Evolutionary conservation across 2,329 filamentous ascomycete genomes (phyloP).

Genomic region (Basipetospora chlamydospora): DNA sequence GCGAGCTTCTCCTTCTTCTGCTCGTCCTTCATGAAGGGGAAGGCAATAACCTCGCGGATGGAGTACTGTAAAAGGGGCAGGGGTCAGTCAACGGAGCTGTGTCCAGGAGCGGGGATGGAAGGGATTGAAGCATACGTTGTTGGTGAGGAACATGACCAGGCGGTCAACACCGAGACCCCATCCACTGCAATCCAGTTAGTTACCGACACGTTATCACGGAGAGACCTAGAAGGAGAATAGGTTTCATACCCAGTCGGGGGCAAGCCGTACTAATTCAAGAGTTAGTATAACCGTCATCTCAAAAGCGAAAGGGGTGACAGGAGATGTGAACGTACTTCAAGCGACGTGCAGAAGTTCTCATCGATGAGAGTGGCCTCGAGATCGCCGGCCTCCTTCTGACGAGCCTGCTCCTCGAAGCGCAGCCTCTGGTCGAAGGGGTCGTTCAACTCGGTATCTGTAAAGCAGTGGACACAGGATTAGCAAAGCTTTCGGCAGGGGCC

Average conservation of each 20-base stretch:
- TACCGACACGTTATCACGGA: neutral
- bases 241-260: slow-evolving; percentile 53
- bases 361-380: slow-evolving; percentile 94
- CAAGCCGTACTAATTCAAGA: slow-evolving; percentile 45
- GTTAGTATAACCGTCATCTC: slow-evolving; percentile 1
- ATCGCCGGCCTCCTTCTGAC: slow-evolving; percentile 91
- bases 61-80: slow-evolving; percentile 44
- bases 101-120: too few relatives aligned
- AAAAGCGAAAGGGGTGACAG: neutral
- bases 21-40: slow-evolving; percentile 97
- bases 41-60: slow-evolving; percentile 90
- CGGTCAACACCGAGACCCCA: slow-evolving; percentile 96
- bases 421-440: slow-evolving; percentile 89
- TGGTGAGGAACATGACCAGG: slow-evolving; percentile 86
- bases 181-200: slow-evolving; percentile 33
- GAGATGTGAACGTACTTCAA: slow-evolving; percentile 42
- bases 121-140: slow-evolving; percentile 46
- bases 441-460: slow-evolving; percentile 66
- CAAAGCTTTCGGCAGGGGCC: too few relatives aligned
- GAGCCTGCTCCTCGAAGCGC: slow-evolving; percentile 77
- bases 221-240: neutral
- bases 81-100: too few relatives aligned
- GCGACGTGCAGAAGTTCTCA: slow-evolving; percentile 81
- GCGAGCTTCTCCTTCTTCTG: slow-evolving; percentile 28
- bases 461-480: slow-evolving; percentile 2